Evolutionary conservation across 352 stramenopile genomes (phyloP).

Genomic region (Blastocystis sp.): DNA sequence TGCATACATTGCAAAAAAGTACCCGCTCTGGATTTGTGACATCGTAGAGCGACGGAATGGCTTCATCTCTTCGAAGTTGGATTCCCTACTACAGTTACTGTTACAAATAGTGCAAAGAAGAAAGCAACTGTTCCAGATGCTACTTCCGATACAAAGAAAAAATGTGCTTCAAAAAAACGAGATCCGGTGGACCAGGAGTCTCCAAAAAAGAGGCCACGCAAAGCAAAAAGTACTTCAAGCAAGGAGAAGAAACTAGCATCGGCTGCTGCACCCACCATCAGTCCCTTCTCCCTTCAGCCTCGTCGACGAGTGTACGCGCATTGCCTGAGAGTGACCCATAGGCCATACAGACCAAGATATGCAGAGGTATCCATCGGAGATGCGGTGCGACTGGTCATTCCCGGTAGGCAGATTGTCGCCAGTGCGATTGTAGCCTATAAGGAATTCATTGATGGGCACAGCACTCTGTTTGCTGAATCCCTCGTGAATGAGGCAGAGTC

Average conservation of each 20-base stretch:
- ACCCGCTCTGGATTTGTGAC: neutral
- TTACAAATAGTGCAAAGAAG: neutral
- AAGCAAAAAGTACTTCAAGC: neutral
- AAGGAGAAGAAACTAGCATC: neutral
- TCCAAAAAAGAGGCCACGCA: neutral
- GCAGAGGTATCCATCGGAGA: neutral
- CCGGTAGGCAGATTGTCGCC: neutral
- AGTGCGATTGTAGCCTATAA: neutral
- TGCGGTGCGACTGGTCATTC: neutral
- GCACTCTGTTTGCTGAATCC: neutral
- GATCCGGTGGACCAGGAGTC: neutral
- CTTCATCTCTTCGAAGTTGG: neutral
- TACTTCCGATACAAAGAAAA: neutral
- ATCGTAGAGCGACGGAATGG: neutral
- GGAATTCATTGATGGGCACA: neutral
- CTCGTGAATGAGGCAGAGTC: neutral
- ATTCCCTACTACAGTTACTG: neutral
- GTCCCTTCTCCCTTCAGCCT: neutral
- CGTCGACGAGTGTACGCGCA: neutral
- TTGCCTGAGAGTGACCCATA: neutral
- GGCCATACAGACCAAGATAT: neutral
- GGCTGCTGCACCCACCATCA: neutral
- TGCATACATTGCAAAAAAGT: neutral
- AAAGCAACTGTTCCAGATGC: neutral
- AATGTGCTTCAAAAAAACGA: neutral